Percentiles rank a stretch among this genome's conserved stretches.
phyloP scores from a whole-genome alignment of 1,284 basidiomycete species.

The Xerocomus amazonicus region DNA sequence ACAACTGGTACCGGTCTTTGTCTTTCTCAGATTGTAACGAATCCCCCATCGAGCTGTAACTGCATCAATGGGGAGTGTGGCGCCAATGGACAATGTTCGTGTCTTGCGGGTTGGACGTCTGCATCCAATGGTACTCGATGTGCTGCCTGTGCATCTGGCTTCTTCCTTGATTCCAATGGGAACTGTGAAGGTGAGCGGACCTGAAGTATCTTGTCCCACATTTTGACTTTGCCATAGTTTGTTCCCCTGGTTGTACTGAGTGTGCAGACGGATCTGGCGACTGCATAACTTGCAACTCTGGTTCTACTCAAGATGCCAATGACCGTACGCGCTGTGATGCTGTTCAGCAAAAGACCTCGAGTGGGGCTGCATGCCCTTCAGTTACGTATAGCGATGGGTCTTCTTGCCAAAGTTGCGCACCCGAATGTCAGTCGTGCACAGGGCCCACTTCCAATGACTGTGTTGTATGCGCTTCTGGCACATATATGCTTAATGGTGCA shows the following conservation, averaged over 20 bases:
- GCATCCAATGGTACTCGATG: conserved; percentile 69
- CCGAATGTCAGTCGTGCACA: conserved; percentile 66
- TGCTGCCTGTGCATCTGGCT: conserved; percentile 67
- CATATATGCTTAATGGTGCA: conserved; percentile 56
- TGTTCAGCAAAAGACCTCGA: conserved; percentile 44
- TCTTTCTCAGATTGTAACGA: conserved; percentile 46
- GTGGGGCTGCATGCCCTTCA: conserved; percentile 58
- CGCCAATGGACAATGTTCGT: conserved; percentile 62
- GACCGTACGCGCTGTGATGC: conserved; percentile 67
- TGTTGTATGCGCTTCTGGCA: conserved; percentile 57
- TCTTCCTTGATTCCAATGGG: conserved; percentile 65
- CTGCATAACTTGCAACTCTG: conserved; percentile 66
- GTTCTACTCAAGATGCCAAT: conserved; percentile 62
- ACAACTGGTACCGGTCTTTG: conserved; percentile 71
- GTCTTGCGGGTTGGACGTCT: conserved; percentile 72
- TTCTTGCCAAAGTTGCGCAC: conserved; percentile 56
- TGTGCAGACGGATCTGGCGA: conserved; percentile 65
- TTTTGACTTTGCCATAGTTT: conserved; percentile 44
- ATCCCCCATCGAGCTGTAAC: conserved; percentile 63
- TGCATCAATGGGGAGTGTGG: conserved; percentile 75
- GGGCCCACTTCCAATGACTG: conserved; percentile 70
- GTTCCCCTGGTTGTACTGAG: conserved; percentile 63
- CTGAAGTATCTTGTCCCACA: neutral
- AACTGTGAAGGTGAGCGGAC: conserved; percentile 61
- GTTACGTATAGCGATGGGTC: conserved; percentile 60